Evolutionary conservation across 2,329 filamentous ascomycete genomes (phyloP).

Genomic region (Pseudocercospora eumusae): DNA sequence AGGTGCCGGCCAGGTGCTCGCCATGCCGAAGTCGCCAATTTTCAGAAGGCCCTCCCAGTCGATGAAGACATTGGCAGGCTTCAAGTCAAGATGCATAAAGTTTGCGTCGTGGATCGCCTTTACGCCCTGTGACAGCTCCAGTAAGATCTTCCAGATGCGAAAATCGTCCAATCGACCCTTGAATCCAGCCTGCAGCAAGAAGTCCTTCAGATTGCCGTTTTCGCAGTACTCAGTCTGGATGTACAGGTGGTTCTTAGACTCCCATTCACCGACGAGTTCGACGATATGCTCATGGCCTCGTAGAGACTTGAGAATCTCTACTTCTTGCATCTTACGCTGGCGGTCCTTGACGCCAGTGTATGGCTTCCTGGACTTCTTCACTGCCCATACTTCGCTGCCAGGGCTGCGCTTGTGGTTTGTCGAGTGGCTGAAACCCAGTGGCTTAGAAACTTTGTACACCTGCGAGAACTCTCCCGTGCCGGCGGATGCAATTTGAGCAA

Average conservation of each 20-base stretch:
- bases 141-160: slow-evolving; percentile 95
- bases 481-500: slow-evolving; percentile 76
- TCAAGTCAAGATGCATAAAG: slow-evolving; percentile 82
- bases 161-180: slow-evolving; percentile 93
- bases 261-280: slow-evolving; percentile 83
- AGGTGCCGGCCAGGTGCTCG: slow-evolving; percentile 74
- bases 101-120: slow-evolving; percentile 86
- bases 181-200: slow-evolving; percentile 77
- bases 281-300: slow-evolving; percentile 81
- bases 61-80: slow-evolving; percentile 81
- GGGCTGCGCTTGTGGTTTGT: slow-evolving; percentile 19
- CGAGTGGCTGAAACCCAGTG: slow-evolving; percentile 35
- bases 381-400: slow-evolving; percentile 67
- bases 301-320: slow-evolving; percentile 74
- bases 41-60: slow-evolving; percentile 79
- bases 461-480: slow-evolving; percentile 91
- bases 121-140: slow-evolving; percentile 79
- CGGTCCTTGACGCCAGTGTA: slow-evolving; percentile 78
- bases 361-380: slow-evolving; percentile 87
- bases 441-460: slow-evolving; percentile 75
- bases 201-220: slow-evolving; percentile 84
- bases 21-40: slow-evolving; percentile 84
- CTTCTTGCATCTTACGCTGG: slow-evolving; percentile 81
- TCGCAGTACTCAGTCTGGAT: slow-evolving; percentile 98
- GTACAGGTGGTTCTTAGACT: slow-evolving; percentile 80